These are phyloP conservation scores for Talaromyces rugulosus DNA, from an alignment of 2,329 filamentous ascomycete species.

Conservation along the genomic window DNA sequence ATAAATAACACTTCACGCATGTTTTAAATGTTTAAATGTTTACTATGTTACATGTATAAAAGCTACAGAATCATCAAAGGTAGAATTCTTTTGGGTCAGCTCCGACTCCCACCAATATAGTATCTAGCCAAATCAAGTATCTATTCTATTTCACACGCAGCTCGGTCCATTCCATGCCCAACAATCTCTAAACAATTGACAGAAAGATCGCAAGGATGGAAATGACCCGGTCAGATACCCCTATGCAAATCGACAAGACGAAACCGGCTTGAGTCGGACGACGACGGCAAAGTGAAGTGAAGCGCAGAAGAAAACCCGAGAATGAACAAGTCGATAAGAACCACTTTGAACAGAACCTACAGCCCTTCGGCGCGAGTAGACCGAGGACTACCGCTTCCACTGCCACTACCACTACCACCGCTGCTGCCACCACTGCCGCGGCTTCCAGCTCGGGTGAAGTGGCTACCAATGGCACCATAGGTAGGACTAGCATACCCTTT, in stretches of 20 bases:
- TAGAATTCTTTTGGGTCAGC: constrained; percentile 6
- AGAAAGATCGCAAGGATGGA: not conserved
- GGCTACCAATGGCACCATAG: constrained; percentile 32
- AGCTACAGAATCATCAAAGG: constrained; percentile 1
- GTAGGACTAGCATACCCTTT: constrained; percentile 32
- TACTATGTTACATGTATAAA: not conserved
- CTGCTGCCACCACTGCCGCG: constrained; percentile 50
- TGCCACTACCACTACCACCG: constrained; percentile 35
- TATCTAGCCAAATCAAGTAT: constrained; percentile 10
- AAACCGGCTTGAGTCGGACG: not conserved
- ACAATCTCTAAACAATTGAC: not conserved
- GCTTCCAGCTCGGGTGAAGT: constrained; percentile 41
- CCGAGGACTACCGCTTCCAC: constrained; percentile 35
- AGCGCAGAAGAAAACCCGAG: not conserved
- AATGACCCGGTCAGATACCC: not conserved
- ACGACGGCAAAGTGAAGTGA: not conserved
- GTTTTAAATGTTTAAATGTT: too few relatives aligned
- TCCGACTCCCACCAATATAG: constrained; percentile 7
- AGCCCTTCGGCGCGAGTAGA: constrained; percentile 31
- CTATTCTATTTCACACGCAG: not conserved
- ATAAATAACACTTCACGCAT: not conserved
- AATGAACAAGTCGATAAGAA: not conserved
- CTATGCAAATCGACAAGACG: not conserved
- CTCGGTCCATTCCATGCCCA: not conserved
- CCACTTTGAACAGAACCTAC: constrained; percentile 14